These are phyloP conservation scores for Rhynchosporium agropyri DNA, from an alignment of 2,329 filamentous ascomycete genomes.

Conservation along the genomic window DNA sequence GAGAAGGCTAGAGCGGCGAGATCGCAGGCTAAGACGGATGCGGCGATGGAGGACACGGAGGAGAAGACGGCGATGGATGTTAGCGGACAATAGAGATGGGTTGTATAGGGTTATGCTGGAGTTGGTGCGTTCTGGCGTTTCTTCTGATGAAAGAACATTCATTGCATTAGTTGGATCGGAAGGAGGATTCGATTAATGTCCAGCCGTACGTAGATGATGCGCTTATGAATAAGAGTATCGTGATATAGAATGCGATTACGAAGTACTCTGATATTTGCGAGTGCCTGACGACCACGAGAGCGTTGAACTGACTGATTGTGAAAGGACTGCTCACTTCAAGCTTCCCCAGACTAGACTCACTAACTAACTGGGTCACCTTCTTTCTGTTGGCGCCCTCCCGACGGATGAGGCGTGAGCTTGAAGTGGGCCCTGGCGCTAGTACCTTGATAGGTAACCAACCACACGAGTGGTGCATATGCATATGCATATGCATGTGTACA, in stretches of 20 bases:
- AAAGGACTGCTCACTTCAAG: too few relatives aligned
- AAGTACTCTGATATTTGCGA: too few relatives aligned
- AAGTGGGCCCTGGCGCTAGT: too few relatives aligned
- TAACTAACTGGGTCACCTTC: too few relatives aligned
- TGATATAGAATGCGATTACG: not conserved
- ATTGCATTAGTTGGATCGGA: not conserved
- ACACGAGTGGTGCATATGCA: too few relatives aligned
- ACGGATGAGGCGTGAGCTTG: too few relatives aligned
- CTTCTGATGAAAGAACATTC: not conserved
- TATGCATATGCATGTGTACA: too few relatives aligned
- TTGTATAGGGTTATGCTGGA: not conserved
- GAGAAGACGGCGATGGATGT: not conserved
- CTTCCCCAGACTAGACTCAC: too few relatives aligned
- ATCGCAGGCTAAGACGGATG: constrained; percentile 19
- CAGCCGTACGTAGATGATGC: not conserved
- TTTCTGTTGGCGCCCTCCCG: too few relatives aligned
- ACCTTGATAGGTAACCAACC: too few relatives aligned
- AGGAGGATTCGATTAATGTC: not conserved
- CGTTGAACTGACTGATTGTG: too few relatives aligned
- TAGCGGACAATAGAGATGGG: not conserved
- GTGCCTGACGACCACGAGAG: too few relatives aligned
- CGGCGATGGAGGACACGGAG: constrained; percentile 37
- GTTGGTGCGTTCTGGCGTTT: constrained; percentile 18
- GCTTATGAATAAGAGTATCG: not conserved
- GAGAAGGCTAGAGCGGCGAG: constrained; percentile 37